phyloP scores from a whole-genome alignment of 768 basidiomycete genomes.

The Leccinum ochraceum region DNA sequence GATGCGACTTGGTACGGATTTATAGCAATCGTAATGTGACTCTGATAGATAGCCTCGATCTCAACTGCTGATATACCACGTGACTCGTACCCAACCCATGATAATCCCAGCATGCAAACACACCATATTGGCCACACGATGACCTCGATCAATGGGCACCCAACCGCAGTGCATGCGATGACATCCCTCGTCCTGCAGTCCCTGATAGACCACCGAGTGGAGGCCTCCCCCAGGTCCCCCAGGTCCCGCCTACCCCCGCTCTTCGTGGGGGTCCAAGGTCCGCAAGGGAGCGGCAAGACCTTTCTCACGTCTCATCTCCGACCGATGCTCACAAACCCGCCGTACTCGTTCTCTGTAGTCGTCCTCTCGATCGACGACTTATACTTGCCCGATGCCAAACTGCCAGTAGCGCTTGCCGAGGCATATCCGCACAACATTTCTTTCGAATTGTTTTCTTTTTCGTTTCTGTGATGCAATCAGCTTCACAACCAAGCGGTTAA shows the following conservation, averaged over 20 bases:
- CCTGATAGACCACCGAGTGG: constrained; percentile 34
- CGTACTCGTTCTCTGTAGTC: constrained; percentile 54
- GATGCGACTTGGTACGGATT: constrained; percentile 29
- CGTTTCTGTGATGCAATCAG: too few relatives aligned
- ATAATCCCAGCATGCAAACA: neutral
- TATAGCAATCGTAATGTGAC: constrained; percentile 29
- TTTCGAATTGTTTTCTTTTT: too few relatives aligned
- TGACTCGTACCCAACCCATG: constrained; percentile 7
- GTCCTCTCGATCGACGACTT: constrained; percentile 83
- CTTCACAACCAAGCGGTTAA: too few relatives aligned
- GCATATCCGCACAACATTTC: constrained; percentile 48
- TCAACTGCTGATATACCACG: constrained; percentile 13
- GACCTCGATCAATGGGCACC: constrained; percentile 14
- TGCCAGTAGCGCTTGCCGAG: constrained; percentile 52
- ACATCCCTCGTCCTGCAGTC: constrained; percentile 40
- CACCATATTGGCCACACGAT: constrained; percentile 4
- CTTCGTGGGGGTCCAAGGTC: constrained; percentile 88
- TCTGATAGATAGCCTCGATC: constrained; percentile 9
- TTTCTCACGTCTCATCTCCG: constrained; percentile 66
- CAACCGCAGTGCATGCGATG: constrained; percentile 41
- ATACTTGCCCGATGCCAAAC: constrained; percentile 71
- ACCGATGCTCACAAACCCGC: constrained; percentile 41
- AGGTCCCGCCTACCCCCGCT: constrained; percentile 47
- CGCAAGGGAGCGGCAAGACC: constrained; percentile 94
- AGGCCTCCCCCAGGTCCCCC: constrained; percentile 2